Evolutionary conservation across 495 filamentous ascomycete species (phyloP).

Genomic region (Friedmanniomyces simplex): DNA sequence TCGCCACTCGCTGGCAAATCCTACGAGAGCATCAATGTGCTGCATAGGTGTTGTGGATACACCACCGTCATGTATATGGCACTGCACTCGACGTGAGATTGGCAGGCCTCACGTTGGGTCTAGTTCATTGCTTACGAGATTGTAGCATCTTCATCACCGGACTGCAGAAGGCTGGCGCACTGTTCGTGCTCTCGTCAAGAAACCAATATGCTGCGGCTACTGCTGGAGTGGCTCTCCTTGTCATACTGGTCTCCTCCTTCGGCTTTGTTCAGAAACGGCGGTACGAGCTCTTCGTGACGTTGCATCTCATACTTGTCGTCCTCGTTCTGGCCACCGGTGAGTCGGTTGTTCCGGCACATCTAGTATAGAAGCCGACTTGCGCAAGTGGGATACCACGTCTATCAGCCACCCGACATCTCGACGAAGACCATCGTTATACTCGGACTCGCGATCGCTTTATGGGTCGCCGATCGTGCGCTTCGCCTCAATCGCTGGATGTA

Average conservation of each 20-base stretch:
- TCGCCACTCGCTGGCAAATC: slow-evolving; percentile 47
- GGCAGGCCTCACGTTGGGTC: no score
- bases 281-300: slow-evolving; percentile 51
- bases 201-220: slow-evolving; percentile 29
- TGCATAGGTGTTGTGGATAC: slow-evolving; percentile 50
- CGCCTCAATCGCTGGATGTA: slow-evolving; percentile 37
- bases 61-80: slow-evolving; percentile 38
- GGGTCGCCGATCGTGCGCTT: slow-evolving; percentile 43
- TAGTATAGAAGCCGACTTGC: neutral
- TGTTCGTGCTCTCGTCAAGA: neutral
- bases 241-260: slow-evolving; percentile 29
- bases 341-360: no score
- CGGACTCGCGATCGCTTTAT: slow-evolving; percentile 34
- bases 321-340: slow-evolving; percentile 29
- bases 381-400: neutral
- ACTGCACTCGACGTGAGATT: slow-evolving; percentile 30
- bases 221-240: slow-evolving; percentile 38
- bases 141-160: slow-evolving; percentile 31
- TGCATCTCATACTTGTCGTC: slow-evolving; percentile 44
- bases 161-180: slow-evolving; percentile 27
- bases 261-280: slow-evolving; percentile 32
- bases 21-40: slow-evolving; percentile 50
- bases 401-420: slow-evolving; percentile 25
- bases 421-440: slow-evolving; percentile 36
- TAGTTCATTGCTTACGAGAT: no score